Conservation (phyloP, 192 early-diverging fungal genomes). For the Coemansia erecta region DNA sequence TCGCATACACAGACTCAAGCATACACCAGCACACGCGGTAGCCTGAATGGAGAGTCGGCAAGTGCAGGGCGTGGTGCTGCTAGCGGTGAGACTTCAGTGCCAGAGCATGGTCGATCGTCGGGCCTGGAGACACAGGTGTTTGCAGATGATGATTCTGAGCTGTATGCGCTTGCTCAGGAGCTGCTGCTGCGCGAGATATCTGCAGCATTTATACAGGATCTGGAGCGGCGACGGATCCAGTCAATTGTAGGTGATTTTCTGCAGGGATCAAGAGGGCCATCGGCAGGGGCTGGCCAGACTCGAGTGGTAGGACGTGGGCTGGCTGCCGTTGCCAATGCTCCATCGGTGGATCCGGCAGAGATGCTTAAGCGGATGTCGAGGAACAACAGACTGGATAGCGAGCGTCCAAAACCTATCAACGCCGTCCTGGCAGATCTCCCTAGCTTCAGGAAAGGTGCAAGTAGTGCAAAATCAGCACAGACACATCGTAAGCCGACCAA, state of each 20-base stretch:
- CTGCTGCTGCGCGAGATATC: slow-evolving; percentile 46
- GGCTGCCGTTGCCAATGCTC: not conserved
- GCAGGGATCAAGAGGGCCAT: not conserved
- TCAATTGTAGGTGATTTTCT: slow-evolving; percentile 20
- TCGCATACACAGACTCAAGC: not conserved
- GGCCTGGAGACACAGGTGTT: slow-evolving; percentile 28
- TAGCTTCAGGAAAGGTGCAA: slow-evolving; percentile 39
- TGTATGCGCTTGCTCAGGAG: slow-evolving; percentile 28
- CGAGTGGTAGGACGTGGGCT: not conserved
- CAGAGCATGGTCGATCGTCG: not conserved
- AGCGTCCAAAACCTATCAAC: slow-evolving; percentile 20
- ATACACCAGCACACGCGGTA: not conserved
- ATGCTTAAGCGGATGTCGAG: slow-evolving; percentile 39
- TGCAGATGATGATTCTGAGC: slow-evolving; percentile 19
- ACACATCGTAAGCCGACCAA: not conserved
- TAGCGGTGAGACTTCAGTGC: too few species aligned
- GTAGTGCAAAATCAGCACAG: not conserved
- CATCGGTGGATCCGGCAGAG: slow-evolving; percentile 26
- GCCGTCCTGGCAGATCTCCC: slow-evolving; percentile 41
- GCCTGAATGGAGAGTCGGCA: not conserved
- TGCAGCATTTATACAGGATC: slow-evolving; percentile 31
- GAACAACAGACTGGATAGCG: slow-evolving; percentile 10
- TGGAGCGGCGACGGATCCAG: slow-evolving; percentile 26
- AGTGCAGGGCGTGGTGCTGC: not conserved
- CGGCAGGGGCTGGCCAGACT: not conserved